Evolutionary conservation across 1,284 basidiomycete genomes (phyloP).

Genomic region (Singerocomus inundabilis): DNA sequence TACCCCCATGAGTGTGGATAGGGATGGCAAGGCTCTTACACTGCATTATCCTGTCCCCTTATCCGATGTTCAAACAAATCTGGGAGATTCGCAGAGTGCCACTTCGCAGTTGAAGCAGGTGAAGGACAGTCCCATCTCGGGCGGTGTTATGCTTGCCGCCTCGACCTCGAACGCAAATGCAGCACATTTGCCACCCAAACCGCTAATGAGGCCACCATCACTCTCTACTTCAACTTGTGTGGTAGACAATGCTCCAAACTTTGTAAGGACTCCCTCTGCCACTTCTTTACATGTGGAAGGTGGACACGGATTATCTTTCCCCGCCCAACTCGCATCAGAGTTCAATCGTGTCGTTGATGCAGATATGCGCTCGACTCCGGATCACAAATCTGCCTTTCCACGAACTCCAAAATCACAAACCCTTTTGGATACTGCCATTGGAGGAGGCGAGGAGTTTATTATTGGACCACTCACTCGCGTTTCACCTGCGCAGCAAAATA

Average conservation of each 20-base stretch:
- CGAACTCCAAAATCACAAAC: slow-evolving; percentile 28
- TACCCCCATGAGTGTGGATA: slow-evolving; percentile 5
- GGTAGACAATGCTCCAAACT: background rate
- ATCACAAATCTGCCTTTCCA: slow-evolving; percentile 10
- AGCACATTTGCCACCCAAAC: slow-evolving; percentile 8
- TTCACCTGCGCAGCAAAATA: slow-evolving; percentile 31
- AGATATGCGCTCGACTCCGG: slow-evolving; percentile 7
- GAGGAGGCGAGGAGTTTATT: slow-evolving; percentile 18
- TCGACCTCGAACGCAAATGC: background rate
- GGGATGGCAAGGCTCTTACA: background rate
- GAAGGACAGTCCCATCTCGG: slow-evolving; percentile 11
- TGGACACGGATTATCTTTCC: slow-evolving; percentile 4
- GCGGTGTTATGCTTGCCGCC: slow-evolving; percentile 17
- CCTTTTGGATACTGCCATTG: slow-evolving; percentile 13
- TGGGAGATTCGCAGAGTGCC: background rate
- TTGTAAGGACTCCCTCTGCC: slow-evolving; percentile 5
- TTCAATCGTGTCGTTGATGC: slow-evolving; percentile 2
- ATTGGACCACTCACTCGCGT: slow-evolving; percentile 21
- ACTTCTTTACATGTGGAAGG: slow-evolving; percentile 8
- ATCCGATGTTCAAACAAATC: background rate
- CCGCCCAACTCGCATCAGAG: slow-evolving; percentile 13
- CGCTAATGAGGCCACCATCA: background rate
- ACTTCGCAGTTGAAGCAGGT: slow-evolving; percentile 5
- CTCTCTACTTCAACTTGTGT: background rate
- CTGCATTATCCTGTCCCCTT: background rate